These are phyloP conservation scores for Trichoderma asperelloides DNA, from an alignment of 495 filamentous ascomycete species.

Conservation along the genomic window DNA sequence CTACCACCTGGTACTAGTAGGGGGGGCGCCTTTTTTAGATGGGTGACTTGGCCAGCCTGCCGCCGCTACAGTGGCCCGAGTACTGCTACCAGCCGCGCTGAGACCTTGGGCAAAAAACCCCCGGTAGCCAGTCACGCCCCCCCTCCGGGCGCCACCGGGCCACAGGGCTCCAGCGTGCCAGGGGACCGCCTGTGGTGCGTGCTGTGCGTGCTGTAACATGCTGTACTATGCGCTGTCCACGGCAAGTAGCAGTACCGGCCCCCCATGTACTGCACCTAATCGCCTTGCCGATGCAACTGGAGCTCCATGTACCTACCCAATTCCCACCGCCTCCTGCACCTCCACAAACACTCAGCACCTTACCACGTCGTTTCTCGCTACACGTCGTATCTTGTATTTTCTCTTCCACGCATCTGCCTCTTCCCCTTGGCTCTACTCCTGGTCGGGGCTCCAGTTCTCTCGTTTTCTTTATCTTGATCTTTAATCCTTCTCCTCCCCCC, in stretches of 20 bases:
- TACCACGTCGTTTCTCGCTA: not conserved
- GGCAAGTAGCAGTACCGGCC: not conserved
- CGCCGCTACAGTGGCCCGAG: too few relatives aligned
- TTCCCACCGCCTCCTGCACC: slow-evolving; percentile 6
- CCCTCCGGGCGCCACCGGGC: not conserved
- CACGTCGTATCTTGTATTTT: not conserved
- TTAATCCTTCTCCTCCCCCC: not conserved
- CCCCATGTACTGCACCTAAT: not conserved
- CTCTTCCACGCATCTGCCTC: not conserved
- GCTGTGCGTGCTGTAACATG: slow-evolving; percentile 8
- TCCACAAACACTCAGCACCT: slow-evolving; percentile 1
- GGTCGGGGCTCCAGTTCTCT: not conserved
- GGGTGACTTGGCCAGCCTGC: too few relatives aligned
- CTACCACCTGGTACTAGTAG: too few relatives aligned
- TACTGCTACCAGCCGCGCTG: not conserved
- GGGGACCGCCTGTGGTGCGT: not conserved
- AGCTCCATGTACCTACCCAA: slow-evolving; percentile 5
- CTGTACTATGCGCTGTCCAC: slow-evolving; percentile 6
- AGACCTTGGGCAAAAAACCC: not conserved
- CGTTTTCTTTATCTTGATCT: not conserved
- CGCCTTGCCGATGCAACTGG: not conserved
- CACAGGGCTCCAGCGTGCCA: not conserved
- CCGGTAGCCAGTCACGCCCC: not conserved
- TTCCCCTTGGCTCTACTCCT: not conserved
- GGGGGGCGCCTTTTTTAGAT: too few relatives aligned